phyloP scores from a whole-genome alignment of 163 green algal species.

The Chloromonas sp. region DNA sequence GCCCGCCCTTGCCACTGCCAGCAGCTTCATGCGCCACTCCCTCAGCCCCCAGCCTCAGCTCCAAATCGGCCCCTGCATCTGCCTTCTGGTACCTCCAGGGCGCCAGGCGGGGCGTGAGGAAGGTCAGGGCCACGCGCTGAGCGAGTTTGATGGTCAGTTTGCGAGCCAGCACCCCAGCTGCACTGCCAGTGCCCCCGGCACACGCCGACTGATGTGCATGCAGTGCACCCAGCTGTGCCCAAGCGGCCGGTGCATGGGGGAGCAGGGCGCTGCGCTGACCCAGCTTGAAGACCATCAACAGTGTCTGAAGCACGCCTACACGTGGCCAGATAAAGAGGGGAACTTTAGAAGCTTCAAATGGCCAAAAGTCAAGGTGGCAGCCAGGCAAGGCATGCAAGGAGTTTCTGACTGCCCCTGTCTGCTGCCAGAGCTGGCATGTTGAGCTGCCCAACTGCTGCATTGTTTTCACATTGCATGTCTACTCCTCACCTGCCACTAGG shows the following conservation, averaged over 20 bases:
- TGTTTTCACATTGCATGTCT: no score
- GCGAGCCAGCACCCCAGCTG: slow-evolving; percentile 44
- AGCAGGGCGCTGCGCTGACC: slow-evolving; percentile 47
- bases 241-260: slow-evolving; percentile 36
- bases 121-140: slow-evolving; percentile 69
- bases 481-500: slow-evolving; percentile 46
- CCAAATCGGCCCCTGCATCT: slow-evolving; percentile 10
- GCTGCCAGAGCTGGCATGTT: no score
- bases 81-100: slow-evolving; percentile 66
- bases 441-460: no score
- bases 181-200: background rate
- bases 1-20: no score
- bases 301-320: slow-evolving; percentile 46
- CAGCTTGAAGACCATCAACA: slow-evolving; percentile 58
- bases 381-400: no score
- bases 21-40: background rate
- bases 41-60: slow-evolving; percentile 1
- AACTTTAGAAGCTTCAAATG: background rate
- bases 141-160: slow-evolving; percentile 85
- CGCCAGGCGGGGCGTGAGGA: slow-evolving; percentile 65
- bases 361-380: background rate
- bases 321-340: background rate
- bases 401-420: no score
- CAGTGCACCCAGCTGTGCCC: slow-evolving; percentile 31
- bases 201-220: background rate